Evolutionary conservation across 2,329 filamentous ascomycete species (phyloP).

Genomic region (Clarireedia monteithiana): DNA sequence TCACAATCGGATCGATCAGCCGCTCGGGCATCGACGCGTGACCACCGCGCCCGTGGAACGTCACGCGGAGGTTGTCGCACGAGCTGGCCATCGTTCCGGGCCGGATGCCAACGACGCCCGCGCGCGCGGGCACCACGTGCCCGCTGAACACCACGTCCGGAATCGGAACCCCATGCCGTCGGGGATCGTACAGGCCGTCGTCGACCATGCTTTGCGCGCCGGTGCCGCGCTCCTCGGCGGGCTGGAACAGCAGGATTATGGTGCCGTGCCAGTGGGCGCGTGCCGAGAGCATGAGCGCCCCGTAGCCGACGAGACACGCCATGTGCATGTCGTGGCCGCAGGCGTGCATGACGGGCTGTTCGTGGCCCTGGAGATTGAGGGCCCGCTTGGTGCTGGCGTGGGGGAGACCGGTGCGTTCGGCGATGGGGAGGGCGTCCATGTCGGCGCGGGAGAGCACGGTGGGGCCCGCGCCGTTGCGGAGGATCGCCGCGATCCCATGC

Average conservation of each 20-base stretch:
- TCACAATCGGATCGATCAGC: slow-evolving; percentile 37
- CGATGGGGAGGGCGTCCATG: slow-evolving; percentile 51
- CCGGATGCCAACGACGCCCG: slow-evolving; percentile 29
- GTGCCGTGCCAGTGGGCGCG: slow-evolving; percentile 50
- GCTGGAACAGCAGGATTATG: slow-evolving; percentile 57
- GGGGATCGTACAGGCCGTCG: slow-evolving; percentile 42
- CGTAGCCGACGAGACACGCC: slow-evolving; percentile 45
- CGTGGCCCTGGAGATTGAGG: slow-evolving; percentile 34
- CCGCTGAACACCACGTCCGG: slow-evolving; percentile 47
- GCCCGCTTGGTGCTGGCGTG: slow-evolving; percentile 42
- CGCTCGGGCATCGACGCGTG: slow-evolving; percentile 36
- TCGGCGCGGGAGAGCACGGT: slow-evolving; percentile 53
- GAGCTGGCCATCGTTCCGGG: slow-evolving; percentile 29
- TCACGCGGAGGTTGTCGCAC: slow-evolving; percentile 30
- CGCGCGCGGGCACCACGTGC: slow-evolving; percentile 38
- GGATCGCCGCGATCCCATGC: slow-evolving; percentile 46
- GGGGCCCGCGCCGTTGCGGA: slow-evolving; percentile 45
- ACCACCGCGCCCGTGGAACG: slow-evolving; percentile 34
- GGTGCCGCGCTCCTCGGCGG: slow-evolving; percentile 53
- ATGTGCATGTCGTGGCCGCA: slow-evolving; percentile 63
- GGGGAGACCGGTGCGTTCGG: slow-evolving; percentile 44
- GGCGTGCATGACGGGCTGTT: slow-evolving; percentile 57
- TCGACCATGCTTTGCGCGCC: slow-evolving; percentile 58
- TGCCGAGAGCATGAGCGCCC: slow-evolving; percentile 38
- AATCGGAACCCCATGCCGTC: slow-evolving; percentile 36